phyloP scores from a whole-genome alignment of 1,284 basidiomycete species.

The Puccinia novopanici region DNA sequence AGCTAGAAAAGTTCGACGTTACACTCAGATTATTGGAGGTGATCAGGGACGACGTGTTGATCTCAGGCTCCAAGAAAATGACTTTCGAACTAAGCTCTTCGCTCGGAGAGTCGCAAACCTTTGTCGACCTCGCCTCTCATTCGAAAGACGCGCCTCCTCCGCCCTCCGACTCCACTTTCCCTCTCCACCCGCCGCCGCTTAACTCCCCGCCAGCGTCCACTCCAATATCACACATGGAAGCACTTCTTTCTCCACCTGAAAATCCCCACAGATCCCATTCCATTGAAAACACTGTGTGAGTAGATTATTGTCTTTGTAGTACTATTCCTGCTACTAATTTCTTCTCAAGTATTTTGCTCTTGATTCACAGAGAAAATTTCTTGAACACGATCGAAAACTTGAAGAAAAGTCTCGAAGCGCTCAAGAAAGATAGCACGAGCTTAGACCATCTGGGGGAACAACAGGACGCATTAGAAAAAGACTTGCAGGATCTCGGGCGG shows the following conservation, averaged over 20 bases:
- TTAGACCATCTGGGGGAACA: neutral
- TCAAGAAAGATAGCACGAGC: neutral
- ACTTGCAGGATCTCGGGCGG: neutral
- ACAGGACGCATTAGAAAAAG: neutral
- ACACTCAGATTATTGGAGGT: neutral
- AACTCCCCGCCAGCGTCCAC: neutral
- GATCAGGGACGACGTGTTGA: neutral
- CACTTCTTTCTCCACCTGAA: neutral
- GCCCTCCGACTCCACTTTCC: neutral
- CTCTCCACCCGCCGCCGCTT: neutral
- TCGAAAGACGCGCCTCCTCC: neutral
- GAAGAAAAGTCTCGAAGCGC: neutral
- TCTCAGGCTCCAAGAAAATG: neutral
- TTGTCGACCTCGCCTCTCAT: neutral
- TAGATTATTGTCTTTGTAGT: neutral
- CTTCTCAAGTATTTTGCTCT: neutral
- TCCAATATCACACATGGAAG: neutral
- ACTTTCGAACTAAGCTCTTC: neutral
- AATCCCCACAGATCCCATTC: neutral
- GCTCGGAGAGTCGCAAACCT: neutral
- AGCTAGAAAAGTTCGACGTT: neutral
- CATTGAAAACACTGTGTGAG: neutral
- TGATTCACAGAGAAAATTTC: neutral
- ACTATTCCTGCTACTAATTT: neutral
- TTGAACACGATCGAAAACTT: constrained; percentile 13